Percentiles rank a stretch among this genome's conserved stretches.
These are phyloP conservation scores for Phytophthora pini DNA, from an alignment of 352 stramenopile genomes.

Conservation along the genomic window DNA sequence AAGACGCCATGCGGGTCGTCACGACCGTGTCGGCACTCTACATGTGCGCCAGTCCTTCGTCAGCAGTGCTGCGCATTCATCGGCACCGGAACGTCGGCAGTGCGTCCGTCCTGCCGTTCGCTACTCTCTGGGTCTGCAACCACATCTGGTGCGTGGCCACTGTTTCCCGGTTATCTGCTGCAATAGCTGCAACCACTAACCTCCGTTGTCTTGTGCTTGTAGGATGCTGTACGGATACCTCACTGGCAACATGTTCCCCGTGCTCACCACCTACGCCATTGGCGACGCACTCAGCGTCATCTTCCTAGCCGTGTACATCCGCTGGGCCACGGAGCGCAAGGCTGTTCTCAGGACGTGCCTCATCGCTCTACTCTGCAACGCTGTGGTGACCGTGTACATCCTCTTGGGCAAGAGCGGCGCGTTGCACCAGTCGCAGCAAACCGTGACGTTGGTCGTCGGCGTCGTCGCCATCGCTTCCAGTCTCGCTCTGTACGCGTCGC, in stretches of 20 bases:
- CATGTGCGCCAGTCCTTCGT: constrained; percentile 75
- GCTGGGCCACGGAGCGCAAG: constrained; percentile 44
- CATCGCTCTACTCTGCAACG: constrained; percentile 49
- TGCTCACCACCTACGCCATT: constrained; percentile 60
- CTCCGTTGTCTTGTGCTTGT: not conserved
- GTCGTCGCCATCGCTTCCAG: constrained; percentile 61
- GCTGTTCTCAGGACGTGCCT: constrained; percentile 42
- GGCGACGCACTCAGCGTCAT: constrained; percentile 53
- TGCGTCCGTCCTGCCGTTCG: constrained; percentile 60
- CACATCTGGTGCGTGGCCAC: constrained; percentile 64
- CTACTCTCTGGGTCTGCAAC: constrained; percentile 71
- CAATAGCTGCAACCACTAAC: constrained; percentile 10
- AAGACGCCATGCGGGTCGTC: constrained; percentile 60
- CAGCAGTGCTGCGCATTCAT: constrained; percentile 59
- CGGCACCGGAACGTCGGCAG: constrained; percentile 49
- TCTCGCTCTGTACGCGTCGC: constrained; percentile 70
- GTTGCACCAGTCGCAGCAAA: constrained; percentile 36
- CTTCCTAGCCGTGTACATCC: constrained; percentile 59
- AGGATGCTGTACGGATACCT: constrained; percentile 76
- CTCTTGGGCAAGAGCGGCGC: constrained; percentile 43
- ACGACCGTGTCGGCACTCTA: constrained; percentile 73
- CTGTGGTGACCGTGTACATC: constrained; percentile 54
- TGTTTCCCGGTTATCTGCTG: not conserved
- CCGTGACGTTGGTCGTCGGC: constrained; percentile 43
- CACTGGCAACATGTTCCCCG: constrained; percentile 49